phyloP scores from a whole-genome alignment of 371 early-diverging fungal species.

The Mucor saturninus region DNA sequence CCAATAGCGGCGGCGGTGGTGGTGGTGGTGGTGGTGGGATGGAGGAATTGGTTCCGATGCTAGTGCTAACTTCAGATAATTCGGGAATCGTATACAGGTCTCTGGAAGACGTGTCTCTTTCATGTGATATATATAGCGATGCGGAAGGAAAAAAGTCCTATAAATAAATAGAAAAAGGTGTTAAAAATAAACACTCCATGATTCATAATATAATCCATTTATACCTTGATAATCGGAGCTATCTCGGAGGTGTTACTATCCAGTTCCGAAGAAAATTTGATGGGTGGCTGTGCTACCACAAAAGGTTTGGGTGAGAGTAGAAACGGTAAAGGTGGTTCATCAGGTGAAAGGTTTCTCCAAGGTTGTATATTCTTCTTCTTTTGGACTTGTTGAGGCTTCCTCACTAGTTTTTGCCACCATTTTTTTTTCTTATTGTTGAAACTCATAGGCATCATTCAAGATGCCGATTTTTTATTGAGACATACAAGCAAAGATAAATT shows the following conservation, averaged over 20 bases:
- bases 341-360: conserved; percentile 28
- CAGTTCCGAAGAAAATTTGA: conserved; percentile 12
- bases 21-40: too few species aligned
- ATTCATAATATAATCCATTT: neutral
- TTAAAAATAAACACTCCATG: neutral
- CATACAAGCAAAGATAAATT: neutral
- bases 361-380: neutral
- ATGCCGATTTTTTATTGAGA: conserved; percentile 2
- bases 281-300: conserved; percentile 4
- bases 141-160: conserved; percentile 9
- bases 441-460: conserved; percentile 10
- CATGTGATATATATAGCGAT: neutral
- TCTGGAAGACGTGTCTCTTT: neutral
- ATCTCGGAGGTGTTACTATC: conserved; percentile 11
- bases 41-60: too few species aligned
- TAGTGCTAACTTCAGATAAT: conserved; percentile 7
- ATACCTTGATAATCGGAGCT: conserved; percentile 20
- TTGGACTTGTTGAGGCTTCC: neutral
- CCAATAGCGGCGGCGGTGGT: too few species aligned
- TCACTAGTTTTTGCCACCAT: conserved; percentile 16
- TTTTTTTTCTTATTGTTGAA: neutral
- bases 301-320: neutral
- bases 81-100: conserved; percentile 22
- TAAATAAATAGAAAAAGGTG: neutral
- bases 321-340: conserved; percentile 27